A percentile compares a stretch with the other conserved stretches of the same genome.
phyloP scores from a whole-genome alignment of 345 rosid genomes.

The Eucalyptus cloeziana region DNA sequence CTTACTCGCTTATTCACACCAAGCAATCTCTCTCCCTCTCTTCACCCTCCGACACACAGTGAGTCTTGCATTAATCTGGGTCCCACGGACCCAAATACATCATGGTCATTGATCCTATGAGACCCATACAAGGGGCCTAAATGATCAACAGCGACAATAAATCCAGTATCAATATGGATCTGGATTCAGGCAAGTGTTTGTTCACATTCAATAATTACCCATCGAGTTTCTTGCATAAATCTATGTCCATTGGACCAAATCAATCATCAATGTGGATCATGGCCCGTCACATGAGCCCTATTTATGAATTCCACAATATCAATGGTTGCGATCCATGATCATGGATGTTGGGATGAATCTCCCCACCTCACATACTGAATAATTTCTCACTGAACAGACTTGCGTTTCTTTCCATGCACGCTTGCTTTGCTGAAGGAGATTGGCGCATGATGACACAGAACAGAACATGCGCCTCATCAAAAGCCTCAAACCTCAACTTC shows the following conservation, averaged over 20 bases:
- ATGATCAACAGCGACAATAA: rapidly evolving
- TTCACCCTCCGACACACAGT: background rate
- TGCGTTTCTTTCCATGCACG: background rate
- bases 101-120: background rate
- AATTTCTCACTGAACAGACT: no score
- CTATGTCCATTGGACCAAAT: background rate
- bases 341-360: background rate
- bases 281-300: background rate
- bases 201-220: no score
- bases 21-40: background rate
- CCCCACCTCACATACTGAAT: background rate
- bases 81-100: rapidly evolving
- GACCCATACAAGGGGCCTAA: rapidly evolving
- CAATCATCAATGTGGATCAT: background rate
- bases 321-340: rapidly evolving
- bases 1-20: background rate
- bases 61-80: background rate
- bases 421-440: background rate
- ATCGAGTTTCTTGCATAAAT: background rate
- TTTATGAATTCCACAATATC: background rate
- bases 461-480: background rate
- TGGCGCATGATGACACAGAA: background rate
- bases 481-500: background rate
- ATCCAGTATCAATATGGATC: background rate
- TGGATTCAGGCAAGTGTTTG: background rate